Percentiles rank a stretch among this genome's conserved stretches.
phyloP scores from a whole-genome alignment of 352 stramenopile genomes.

The Achlya hypogyna region DNA sequence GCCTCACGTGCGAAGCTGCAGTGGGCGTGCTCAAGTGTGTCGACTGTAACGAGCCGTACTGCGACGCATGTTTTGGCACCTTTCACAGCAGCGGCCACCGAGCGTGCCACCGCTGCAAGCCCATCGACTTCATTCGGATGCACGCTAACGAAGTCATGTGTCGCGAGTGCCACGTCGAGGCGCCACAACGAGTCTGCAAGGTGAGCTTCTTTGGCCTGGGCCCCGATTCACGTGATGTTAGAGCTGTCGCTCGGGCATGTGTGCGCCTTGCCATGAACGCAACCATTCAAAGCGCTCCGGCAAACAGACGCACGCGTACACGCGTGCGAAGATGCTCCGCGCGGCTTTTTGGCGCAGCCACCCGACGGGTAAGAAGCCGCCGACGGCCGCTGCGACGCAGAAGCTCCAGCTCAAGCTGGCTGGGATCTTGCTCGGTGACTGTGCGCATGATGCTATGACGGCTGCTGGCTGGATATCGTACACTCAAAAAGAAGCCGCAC shows the following conservation, averaged over 20 bases:
- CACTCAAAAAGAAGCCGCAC: background rate
- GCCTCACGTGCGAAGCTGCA: slow-evolving; percentile 3
- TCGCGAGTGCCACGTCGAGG: background rate
- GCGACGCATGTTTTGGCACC: slow-evolving; percentile 8
- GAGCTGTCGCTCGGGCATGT: slow-evolving; percentile 2
- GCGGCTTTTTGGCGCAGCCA: background rate
- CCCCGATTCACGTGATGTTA: background rate
- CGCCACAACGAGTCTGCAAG: slow-evolving; percentile 8
- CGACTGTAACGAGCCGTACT: slow-evolving; percentile 20
- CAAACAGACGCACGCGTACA: background rate
- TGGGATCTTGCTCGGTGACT: background rate
- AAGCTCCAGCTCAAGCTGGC: slow-evolving; percentile 2
- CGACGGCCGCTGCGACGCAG: background rate
- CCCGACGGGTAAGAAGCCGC: background rate
- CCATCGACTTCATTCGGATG: slow-evolving; percentile 17
- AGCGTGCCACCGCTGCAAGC: background rate
- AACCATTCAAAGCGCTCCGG: slow-evolving; percentile 1
- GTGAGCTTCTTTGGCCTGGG: background rate
- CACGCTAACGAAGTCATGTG: slow-evolving; percentile 7
- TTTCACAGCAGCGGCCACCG: slow-evolving; percentile 3
- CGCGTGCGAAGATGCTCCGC: background rate
- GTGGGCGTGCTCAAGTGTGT: slow-evolving; percentile 8
- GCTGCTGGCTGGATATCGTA: background rate
- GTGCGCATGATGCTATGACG: background rate
- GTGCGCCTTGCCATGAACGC: background rate